Evolutionary conservation across 202 grass and related monocot genomes (phyloP), one percentile per base, ranked within the genome.

Genomic region (Alloteropsis angusta): DNA sequence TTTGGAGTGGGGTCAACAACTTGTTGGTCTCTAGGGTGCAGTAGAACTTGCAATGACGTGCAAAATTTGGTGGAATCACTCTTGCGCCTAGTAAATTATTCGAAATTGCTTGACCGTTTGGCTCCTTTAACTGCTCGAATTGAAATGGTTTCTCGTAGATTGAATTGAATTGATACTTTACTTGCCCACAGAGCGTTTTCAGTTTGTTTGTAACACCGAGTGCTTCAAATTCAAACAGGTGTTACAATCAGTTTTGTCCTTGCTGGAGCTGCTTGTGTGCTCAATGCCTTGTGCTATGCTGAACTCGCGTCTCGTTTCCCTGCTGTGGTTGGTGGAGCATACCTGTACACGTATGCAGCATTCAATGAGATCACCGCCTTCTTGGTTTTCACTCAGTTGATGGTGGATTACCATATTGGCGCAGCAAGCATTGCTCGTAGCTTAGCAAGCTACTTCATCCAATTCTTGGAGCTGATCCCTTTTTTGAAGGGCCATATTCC

Each of bases 281-380:
- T 99, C 49, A 95, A 96, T 84, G 96, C 92, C 7, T 58, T 96
- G 80, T 99, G 92, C 72, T 99, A 99, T 77, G 96, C 96, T n/a
- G 96, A 99, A 48, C 73, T 99, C 6, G 86, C 96, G 22, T 95
- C 96, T 52, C 96, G 96, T 28, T 96, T 96, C 49, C 96, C 96
- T 43, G 92, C 96, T 47, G 92, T 99, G 39, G 96, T 99, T 4
- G 92, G 96, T 2, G 96, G 96, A 79, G 96, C 96, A 48, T 96
- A 96, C 90, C 10, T 99, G 44, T 99, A 99, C 72, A 85, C 96
- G 0, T 99, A 99, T 50, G 79, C 92, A 0, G 96, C 90, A 0
- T 99, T 99, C 80, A 99, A 99, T 41, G 96, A 99, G 69, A 82
- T 99, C 84, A 96, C 90, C 4, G 92, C 96, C 42, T 99, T 96